phyloP scores from a whole-genome alignment of 805 yeast species.

The Blastobotrys peoriensis region DNA sequence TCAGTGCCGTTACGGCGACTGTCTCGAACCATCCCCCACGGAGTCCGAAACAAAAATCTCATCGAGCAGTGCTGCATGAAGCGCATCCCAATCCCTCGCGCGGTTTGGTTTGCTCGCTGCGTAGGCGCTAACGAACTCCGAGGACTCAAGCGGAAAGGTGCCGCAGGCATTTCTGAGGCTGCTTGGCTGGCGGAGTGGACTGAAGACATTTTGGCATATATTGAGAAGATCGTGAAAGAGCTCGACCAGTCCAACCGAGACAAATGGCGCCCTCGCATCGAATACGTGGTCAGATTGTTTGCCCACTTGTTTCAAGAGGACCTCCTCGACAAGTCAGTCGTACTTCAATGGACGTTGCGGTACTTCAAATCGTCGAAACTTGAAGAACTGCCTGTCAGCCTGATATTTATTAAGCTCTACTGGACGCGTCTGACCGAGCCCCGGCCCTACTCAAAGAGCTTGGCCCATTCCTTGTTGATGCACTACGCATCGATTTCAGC shows the following conservation, averaged over 20 bases:
- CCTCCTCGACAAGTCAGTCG: slow-evolving; percentile 54
- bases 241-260: slow-evolving; percentile 21
- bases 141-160: slow-evolving; percentile 47
- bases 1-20: slow-evolving; percentile 59
- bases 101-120: slow-evolving; percentile 87
- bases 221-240: slow-evolving; percentile 46
- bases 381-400: slow-evolving; percentile 40
- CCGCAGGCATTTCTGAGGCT: slow-evolving; percentile 32
- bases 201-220: slow-evolving; percentile 61
- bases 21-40: slow-evolving; percentile 83
- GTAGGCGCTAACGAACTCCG: slow-evolving; percentile 74
- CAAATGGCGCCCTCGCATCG: slow-evolving; percentile 45
- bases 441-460: slow-evolving; percentile 57
- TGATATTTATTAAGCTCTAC: slow-evolving; percentile 55
- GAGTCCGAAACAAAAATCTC: slow-evolving; percentile 65
- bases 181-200: slow-evolving; percentile 89
- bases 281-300: slow-evolving; percentile 53
- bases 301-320: slow-evolving; percentile 65
- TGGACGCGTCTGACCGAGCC: slow-evolving; percentile 60
- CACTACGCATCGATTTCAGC: slow-evolving; percentile 26
- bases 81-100: slow-evolving; percentile 69
- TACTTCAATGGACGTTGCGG: slow-evolving; percentile 58
- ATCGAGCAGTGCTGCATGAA: slow-evolving; percentile 67
- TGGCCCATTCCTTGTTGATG: slow-evolving; percentile 54
- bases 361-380: slow-evolving; percentile 39